Evolutionary conservation across 805 yeast genomes (phyloP), one percentile per base, ranked within the genome.

Genomic region (Yamadazyma endophytica): DNA sequence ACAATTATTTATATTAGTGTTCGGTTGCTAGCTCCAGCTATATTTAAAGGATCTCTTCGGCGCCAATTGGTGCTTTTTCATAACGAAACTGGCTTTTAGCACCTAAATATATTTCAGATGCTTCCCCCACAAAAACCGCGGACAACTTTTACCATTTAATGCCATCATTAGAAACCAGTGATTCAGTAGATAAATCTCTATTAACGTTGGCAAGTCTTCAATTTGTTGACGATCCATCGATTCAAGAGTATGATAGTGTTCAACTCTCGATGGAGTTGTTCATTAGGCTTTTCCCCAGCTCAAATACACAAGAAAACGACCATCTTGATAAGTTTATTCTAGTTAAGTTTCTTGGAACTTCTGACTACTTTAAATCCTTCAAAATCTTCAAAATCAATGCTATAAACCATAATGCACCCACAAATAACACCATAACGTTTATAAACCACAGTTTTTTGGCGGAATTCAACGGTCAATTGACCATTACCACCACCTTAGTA

Each of bases 401-500:
- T n/a, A 49, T 63, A 13, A 51, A 51, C 29, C 50, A 56, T 13
- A 37, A 43, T 4, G 28, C 35, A 1, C 39, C 58, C 6, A 48
- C 46, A 1, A 37, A 43, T 2, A 48, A 54, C 27, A 46, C 60
- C 9, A 60, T 73, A 2, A 58, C 53, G 18, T 50, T 73, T 28
- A 52, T 61, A 21, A 70, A 71, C 43, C 51, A 61, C 25, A 36
- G 64, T 18, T 43, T 58, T 14, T 50, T 73, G 20, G 36, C 47
- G 23, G 38, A 42, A 9, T 61, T 56, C 29, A 48, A 54, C 14
- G 56, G 62, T 26, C 58, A 47, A 19, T 50, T 74, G 45, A 73
- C 78, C 1, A 40, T 75, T 15, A 63, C 61, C 18, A 42, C 49
- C 3, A 64, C 70, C 17, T 40, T 61, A 4, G 43, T 73, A 6